Conservation (phyloP, 2,329 filamentous ascomycete species). For the Exophiala spinifera region DNA sequence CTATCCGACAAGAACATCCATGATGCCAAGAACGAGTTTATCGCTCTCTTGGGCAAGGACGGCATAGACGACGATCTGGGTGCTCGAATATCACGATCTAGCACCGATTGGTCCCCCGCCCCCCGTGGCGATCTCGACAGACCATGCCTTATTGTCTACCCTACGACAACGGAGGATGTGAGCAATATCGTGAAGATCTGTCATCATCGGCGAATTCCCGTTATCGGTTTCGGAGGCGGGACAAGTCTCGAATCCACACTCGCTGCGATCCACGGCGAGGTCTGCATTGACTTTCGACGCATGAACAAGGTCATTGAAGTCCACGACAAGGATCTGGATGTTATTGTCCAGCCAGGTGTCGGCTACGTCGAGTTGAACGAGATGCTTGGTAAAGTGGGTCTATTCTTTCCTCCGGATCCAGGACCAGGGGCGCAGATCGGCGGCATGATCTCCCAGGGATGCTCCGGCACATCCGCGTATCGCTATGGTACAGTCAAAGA, state of each 20-base stretch:
- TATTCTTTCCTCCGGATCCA: slow-evolving; percentile 91
- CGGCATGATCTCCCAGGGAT: slow-evolving; percentile 66
- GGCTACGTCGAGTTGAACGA: slow-evolving; percentile 91
- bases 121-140: slow-evolving; percentile 4
- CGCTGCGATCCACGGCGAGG: slow-evolving; percentile 77
- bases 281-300: slow-evolving; percentile 82
- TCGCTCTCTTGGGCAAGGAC: background rate
- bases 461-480: slow-evolving; percentile 59
- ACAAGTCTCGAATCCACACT: slow-evolving; percentile 88
- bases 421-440: slow-evolving; percentile 61
- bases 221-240: slow-evolving; percentile 83
- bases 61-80: slow-evolving; percentile 56
- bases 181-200: slow-evolving; percentile 66
- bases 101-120: slow-evolving; percentile 23
- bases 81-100: slow-evolving; percentile 61
- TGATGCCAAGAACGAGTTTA: background rate
- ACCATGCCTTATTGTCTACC: slow-evolving; percentile 33
- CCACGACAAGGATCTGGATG: slow-evolving; percentile 84
- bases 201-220: slow-evolving; percentile 72
- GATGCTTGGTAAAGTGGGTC: slow-evolving; percentile 65
- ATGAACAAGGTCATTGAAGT: slow-evolving; percentile 82
- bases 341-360: slow-evolving; percentile 86
- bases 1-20: slow-evolving; percentile 2
- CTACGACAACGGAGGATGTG: slow-evolving; percentile 63
- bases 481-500: slow-evolving; percentile 75